Conservation (phyloP, 2,329 filamentous ascomycete genomes). For the Aspergillus tamarii region DNA sequence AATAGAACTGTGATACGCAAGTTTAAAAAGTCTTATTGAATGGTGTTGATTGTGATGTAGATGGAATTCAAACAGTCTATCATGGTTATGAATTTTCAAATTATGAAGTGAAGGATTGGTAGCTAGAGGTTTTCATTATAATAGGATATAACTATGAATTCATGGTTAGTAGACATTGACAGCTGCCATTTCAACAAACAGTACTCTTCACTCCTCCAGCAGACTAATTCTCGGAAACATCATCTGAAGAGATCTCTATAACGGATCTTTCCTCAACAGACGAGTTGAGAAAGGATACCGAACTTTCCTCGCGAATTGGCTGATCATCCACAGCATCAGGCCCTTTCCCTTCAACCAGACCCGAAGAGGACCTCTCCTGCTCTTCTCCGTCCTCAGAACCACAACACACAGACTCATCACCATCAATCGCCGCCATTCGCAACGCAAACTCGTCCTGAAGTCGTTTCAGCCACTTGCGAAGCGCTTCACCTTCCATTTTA, state of each 20-base stretch:
- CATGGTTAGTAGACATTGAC: neutral
- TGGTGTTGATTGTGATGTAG: neutral
- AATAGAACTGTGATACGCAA: neutral
- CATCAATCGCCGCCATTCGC: constrained; percentile 70
- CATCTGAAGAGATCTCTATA: constrained; percentile 1
- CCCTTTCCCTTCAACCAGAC: no score
- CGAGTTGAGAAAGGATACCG: no score
- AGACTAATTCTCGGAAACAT: neutral
- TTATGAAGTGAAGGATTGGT: neutral
- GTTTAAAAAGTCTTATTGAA: neutral
- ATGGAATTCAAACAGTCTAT: neutral
- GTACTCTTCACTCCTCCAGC: neutral
- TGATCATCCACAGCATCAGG: neutral
- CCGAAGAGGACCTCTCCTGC: neutral
- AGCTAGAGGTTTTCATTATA: neutral
- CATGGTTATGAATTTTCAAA: neutral
- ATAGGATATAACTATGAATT: neutral
- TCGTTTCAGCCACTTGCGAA: constrained; percentile 66
- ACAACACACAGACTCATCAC: constrained; percentile 26
- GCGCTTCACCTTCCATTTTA: constrained; percentile 64
- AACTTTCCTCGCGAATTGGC: neutral
- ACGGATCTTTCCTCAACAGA: neutral
- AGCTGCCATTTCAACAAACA: neutral
- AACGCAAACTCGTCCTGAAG: constrained; percentile 75
- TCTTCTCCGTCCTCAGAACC: constrained; percentile 11